Evolutionary conservation across 176 grass and related monocot species (phyloP).

Genomic region (Dactylis glomerata): DNA sequence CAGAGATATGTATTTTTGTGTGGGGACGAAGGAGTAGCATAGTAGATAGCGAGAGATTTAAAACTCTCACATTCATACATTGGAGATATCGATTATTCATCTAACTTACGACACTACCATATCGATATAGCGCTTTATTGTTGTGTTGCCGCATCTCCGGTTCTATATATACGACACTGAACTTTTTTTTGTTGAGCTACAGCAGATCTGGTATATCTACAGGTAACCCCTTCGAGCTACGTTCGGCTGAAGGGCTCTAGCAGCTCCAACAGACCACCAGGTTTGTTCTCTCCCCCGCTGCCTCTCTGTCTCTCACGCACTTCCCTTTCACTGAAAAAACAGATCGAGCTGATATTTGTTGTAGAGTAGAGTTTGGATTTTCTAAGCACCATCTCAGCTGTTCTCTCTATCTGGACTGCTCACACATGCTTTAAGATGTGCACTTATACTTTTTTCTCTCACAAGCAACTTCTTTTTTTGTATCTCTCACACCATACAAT

Average conservation of each 20-base stretch:
- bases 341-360: neutral
- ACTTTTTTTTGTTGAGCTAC: neutral
- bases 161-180: neutral
- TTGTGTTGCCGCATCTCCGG: neutral
- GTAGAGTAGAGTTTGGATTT: too few relatives aligned
- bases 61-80: neutral
- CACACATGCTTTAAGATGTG: too few relatives aligned
- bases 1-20: neutral
- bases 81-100: neutral
- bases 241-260: neutral
- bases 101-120: neutral
- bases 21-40: neutral
- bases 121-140: too few relatives aligned
- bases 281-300: too few relatives aligned
- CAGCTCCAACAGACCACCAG: neutral
- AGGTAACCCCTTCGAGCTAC: too few relatives aligned
- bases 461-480: too few relatives aligned
- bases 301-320: too few relatives aligned
- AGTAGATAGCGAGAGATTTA: neutral
- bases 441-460: too few relatives aligned
- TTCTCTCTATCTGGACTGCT: too few relatives aligned
- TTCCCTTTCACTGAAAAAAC: neutral
- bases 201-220: too few relatives aligned
- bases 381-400: too few relatives aligned
- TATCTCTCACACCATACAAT: too few relatives aligned